Base-by-base conservation (phyloP, 129 eudicot species). In the Calendula officinalis region DNA sequence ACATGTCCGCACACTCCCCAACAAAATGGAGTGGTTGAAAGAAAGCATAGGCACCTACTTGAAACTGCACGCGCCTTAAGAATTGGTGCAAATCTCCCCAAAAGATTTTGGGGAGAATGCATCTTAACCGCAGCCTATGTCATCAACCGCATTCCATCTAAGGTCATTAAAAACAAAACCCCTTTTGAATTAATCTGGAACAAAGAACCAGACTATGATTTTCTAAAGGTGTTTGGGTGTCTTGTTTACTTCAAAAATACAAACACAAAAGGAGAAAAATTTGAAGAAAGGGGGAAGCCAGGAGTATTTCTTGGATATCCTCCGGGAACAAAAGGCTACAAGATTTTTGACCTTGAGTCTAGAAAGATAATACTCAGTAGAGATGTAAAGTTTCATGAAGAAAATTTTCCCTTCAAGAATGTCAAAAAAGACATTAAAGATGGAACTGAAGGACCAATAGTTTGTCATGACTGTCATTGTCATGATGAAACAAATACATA, bases 321-420 rank as follows among this genome's bases (percentile, higher is more conserved):
- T 2, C 56, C 3, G 1, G 34, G 56, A 7, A 50, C 56, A 15
- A 50, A 50, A 7, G 56, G 56, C 22, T 50, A 50, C 7, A 50
- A 50, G 22, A 50, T 16, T 7, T 9, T 50, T 50, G 56, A 50
- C 9, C 56, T 50, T 33, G 34, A 50, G 34, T 15, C 56, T 15
- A 50, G 34, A 50, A 50, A 50, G 22, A 50, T 50, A 50, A 50
- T 50, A 50, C 10, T 50, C 34, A 50, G 34, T 50, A 50, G 56
- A 50, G 8, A 50, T 5, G 35, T 50, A 2, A 10, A 50, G 0
- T 50, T 50, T 6, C 8, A 50, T 50, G 56, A 50, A 17, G 4
- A 16, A 50, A 16, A 15, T 0, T 50, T 50, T 8, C 56, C 56
- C 22, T 50, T 50, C 34, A 50, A 50, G 34, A 11, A 1, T 4